Evolutionary conservation across 352 stramenopile genomes (phyloP).

Genomic region (Phytopythium boreale): DNA sequence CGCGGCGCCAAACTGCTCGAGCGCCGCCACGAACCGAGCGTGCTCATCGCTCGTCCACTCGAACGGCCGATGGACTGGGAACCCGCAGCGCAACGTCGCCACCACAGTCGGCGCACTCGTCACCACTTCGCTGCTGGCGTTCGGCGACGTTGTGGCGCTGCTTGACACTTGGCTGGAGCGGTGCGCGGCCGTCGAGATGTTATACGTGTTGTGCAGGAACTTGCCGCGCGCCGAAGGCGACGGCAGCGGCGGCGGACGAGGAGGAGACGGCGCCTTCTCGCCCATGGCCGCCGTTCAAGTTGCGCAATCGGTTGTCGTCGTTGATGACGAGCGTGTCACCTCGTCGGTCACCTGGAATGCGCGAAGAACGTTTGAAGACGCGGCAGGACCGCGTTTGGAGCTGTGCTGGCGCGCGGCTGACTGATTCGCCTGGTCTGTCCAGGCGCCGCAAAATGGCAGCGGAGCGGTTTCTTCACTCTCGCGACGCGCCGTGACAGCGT

Average conservation of each 20-base stretch:
- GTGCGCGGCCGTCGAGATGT: constrained; percentile 6
- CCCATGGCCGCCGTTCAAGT: not conserved
- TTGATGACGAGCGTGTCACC: not conserved
- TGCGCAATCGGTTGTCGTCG: not conserved
- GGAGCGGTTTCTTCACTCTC: not conserved
- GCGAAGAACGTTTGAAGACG: not conserved
- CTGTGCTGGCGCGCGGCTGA: not conserved
- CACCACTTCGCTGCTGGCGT: not conserved
- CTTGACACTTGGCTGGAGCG: not conserved
- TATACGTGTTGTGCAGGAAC: constrained; percentile 11
- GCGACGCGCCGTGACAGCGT: not conserved
- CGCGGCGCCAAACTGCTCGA: constrained; percentile 60
- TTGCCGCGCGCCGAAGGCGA: not conserved
- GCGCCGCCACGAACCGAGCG: constrained; percentile 54
- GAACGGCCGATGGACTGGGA: not conserved
- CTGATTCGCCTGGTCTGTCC: not conserved
- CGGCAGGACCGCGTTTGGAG: not conserved
- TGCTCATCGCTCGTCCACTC: constrained; percentile 65
- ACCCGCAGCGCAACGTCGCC: not conserved
- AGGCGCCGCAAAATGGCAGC: not conserved
- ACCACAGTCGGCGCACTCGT: not conserved
- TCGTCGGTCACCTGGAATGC: not conserved
- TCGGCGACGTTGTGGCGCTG: not conserved
- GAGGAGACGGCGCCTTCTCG: constrained; percentile 2
- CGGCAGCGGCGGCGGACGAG: not conserved